These are phyloP conservation scores for Barbarea vulgaris DNA, from an alignment of 345 rosid species.

Conservation along the genomic window DNA sequence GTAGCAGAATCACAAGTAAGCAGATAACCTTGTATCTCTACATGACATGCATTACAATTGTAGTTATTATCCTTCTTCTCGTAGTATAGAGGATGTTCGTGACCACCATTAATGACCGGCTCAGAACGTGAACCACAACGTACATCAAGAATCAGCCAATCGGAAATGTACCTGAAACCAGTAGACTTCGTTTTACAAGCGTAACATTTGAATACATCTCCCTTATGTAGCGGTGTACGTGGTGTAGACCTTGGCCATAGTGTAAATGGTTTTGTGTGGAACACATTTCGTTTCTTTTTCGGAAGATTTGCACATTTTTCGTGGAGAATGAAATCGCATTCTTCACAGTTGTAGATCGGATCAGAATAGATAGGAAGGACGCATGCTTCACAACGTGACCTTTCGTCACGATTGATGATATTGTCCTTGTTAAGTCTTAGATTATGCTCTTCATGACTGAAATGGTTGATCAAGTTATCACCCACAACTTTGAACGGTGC, in stretches of 20 bases:
- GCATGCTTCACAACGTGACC: constrained; percentile 5
- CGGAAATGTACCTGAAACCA: constrained; percentile 13
- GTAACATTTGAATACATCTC: not conserved
- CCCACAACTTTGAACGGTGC: not conserved
- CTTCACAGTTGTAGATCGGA: constrained; percentile 6
- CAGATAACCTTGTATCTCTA: not conserved
- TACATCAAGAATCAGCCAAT: not conserved
- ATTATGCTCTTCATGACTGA: constrained; percentile 6
- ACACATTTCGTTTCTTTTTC: not conserved
- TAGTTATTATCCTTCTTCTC: not conserved
- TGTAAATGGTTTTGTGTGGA: not conserved
- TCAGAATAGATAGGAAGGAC: constrained; percentile 1
- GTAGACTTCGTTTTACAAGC: not conserved
- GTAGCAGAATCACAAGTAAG: not conserved
- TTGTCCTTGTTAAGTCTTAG: not conserved
- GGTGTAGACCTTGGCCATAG: not conserved
- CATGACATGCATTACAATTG: not conserved
- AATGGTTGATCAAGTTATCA: constrained; percentile 17
- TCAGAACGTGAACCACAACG: not conserved
- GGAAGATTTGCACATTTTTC: not conserved
- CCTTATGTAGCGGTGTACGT: not conserved
- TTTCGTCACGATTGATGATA: not conserved
- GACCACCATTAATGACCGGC: constrained; percentile 4
- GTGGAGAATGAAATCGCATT: constrained; percentile 6
- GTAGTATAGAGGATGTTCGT: not conserved